A percentile compares a stretch with the other conserved stretches of the same genome.
Evolutionary conservation across 2,329 filamentous ascomycete species (phyloP).

Genomic region (Colletotrichum lini): DNA sequence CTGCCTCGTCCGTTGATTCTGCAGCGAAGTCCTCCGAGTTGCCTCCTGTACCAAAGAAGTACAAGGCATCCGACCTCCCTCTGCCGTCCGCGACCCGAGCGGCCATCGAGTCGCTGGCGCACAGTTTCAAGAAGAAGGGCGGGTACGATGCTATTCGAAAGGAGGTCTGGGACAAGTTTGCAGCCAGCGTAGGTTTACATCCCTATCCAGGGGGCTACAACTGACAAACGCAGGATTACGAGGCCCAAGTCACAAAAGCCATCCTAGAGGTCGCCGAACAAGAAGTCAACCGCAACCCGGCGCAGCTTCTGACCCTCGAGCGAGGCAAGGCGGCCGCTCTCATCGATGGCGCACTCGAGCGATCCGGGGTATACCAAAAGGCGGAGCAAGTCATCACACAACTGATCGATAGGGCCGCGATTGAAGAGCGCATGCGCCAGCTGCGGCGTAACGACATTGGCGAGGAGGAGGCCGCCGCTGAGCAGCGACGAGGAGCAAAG

Average conservation of each 20-base stretch:
- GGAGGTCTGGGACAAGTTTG: conserved; percentile 82
- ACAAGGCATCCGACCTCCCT: conserved; percentile 83
- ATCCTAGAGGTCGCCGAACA: conserved; percentile 79
- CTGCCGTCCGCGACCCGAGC: conserved; percentile 79
- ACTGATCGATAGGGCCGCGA: conserved; percentile 77
- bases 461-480: conserved; percentile 75
- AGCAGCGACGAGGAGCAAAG: conserved; percentile 76
- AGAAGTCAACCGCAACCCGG: conserved; percentile 82
- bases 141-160: conserved; percentile 85
- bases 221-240: conserved; percentile 70
- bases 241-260: conserved; percentile 75
- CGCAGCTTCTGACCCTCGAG: conserved; percentile 79
- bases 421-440: conserved; percentile 79
- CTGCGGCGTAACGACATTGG: conserved; percentile 79
- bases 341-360: conserved; percentile 83
- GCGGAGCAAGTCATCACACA: conserved; percentile 75
- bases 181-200: conserved; percentile 70
- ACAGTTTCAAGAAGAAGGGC: conserved; percentile 89
- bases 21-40: conserved; percentile 6
- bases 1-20: conserved; percentile 17
- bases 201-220: background rate
- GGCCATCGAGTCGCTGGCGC: conserved; percentile 82
- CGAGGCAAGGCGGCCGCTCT: conserved; percentile 81
- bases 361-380: conserved; percentile 81
- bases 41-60: conserved; percentile 58